Conservation (phyloP, 768 basidiomycete genomes). For the Brasilioporus rufonigricans region DNA sequence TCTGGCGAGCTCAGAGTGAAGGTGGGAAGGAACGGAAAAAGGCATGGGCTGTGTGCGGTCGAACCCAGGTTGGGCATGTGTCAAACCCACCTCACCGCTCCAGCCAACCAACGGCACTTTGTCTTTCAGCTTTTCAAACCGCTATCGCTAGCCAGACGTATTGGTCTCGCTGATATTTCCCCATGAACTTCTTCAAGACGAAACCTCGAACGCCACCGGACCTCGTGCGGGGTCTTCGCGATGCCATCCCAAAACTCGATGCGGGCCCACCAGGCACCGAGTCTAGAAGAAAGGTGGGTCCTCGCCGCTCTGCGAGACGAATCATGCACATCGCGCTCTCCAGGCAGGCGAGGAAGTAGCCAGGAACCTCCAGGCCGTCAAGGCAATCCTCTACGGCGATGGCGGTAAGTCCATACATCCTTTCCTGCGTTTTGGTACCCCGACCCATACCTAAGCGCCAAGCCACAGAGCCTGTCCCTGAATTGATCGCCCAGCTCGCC, state of each 20-base stretch:
- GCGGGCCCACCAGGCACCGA: constrained; percentile 71
- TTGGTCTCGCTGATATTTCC: neutral
- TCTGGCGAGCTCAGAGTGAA: neutral
- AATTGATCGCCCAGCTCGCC: constrained; percentile 89
- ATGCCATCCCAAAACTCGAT: constrained; percentile 78
- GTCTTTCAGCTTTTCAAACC: constrained; percentile 2
- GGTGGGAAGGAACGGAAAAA: constrained; percentile 8
- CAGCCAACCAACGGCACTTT: neutral
- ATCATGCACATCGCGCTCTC: constrained; percentile 1
- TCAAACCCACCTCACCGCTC: constrained; percentile 7
- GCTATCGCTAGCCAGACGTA: neutral
- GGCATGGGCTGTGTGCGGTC: constrained; percentile 15
- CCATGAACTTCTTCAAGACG: constrained; percentile 97
- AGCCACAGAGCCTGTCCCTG: constrained; percentile 72
- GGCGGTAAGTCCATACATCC: constrained; percentile 54
- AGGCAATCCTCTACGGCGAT: constrained; percentile 83
- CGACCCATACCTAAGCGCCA: constrained; percentile 1
- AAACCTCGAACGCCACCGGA: constrained; percentile 87
- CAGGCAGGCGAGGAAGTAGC: constrained; percentile 89
- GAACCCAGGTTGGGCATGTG: constrained; percentile 11
- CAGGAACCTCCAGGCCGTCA: constrained; percentile 88
- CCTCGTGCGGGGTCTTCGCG: constrained; percentile 76
- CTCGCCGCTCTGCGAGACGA: neutral
- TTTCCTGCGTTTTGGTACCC: neutral
- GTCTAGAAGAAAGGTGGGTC: constrained; percentile 71